These are phyloP conservation scores for Sporodiniella umbellata DNA, from an alignment of 371 early-diverging fungal genomes.

Conservation along the genomic window DNA sequence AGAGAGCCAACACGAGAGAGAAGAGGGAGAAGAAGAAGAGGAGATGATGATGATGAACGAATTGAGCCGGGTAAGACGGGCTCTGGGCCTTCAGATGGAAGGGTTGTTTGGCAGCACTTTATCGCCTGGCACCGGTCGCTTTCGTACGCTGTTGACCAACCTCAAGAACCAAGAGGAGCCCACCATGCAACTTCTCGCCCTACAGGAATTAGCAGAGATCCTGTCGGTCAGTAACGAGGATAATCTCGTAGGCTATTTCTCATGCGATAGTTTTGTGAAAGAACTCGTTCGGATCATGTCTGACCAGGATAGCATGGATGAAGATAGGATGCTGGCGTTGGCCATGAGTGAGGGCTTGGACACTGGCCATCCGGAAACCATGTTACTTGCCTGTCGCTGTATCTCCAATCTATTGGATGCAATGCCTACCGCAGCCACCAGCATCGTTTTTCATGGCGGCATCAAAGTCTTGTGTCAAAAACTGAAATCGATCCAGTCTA, in stretches of 20 bases:
- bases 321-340: constrained; percentile 46
- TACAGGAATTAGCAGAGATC: constrained; percentile 67
- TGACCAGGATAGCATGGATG: constrained; percentile 38
- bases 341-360: constrained; percentile 43
- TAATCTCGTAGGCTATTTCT: constrained; percentile 54
- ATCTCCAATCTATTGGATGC: constrained; percentile 87
- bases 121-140: constrained; percentile 40
- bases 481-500: constrained; percentile 80
- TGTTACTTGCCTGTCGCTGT: constrained; percentile 87
- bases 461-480: constrained; percentile 73
- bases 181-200: constrained; percentile 60
- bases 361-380: constrained; percentile 65
- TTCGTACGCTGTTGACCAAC: constrained; percentile 49
- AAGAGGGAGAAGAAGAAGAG: constrained; percentile 31
- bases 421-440: constrained; percentile 65
- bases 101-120: constrained; percentile 45
- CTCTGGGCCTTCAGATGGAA: constrained; percentile 45
- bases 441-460: constrained; percentile 70
- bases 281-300: constrained; percentile 56
- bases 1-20: constrained; percentile 23
- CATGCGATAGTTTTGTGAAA: constrained; percentile 53
- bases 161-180: constrained; percentile 55
- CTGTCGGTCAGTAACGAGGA: constrained; percentile 72
- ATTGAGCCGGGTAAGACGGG: constrained; percentile 31
- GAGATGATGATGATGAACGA: constrained; percentile 45